phyloP scores from a whole-genome alignment of 768 basidiomycete genomes.

The Suillus paluster region DNA sequence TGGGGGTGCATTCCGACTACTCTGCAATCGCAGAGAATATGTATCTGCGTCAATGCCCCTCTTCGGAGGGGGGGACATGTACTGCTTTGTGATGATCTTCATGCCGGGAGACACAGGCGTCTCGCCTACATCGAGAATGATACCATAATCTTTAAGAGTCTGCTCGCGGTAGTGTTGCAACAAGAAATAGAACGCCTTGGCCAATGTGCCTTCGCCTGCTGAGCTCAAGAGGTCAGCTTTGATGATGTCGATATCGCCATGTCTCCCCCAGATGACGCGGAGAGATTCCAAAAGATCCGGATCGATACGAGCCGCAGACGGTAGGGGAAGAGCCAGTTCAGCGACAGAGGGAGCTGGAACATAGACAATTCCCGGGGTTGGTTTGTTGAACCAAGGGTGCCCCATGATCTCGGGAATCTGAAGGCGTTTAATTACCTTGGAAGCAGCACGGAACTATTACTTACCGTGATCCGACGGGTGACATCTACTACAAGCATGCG shows the following conservation, averaged over 20 bases:
- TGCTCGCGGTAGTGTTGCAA: conserved; percentile 77
- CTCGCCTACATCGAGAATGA: conserved; percentile 41
- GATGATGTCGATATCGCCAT: conserved; percentile 63
- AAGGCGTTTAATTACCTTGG: conserved; percentile 3
- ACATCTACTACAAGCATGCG: conserved; percentile 92
- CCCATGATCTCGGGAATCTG: conserved; percentile 86
- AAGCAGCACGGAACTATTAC: conserved; percentile 25
- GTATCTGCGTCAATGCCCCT: conserved; percentile 24
- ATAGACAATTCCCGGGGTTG: conserved; percentile 52
- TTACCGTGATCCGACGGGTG: conserved; percentile 75
- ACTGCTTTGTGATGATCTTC: conserved; percentile 45
- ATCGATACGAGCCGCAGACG: conserved; percentile 73
- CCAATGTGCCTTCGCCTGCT: conserved; percentile 69
- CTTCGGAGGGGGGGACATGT: conserved; percentile 44
- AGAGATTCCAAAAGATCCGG: conserved; percentile 77
- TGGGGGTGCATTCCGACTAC: conserved; percentile 29
- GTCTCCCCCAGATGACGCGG: conserved; percentile 82
- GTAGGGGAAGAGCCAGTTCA: conserved; percentile 70
- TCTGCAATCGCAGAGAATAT: conserved; percentile 21
- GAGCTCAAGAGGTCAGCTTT: conserved; percentile 71
- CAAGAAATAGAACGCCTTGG: conserved; percentile 90
- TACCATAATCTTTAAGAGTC: conserved; percentile 57
- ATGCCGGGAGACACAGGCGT: conserved; percentile 17
- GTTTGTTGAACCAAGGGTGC: conserved; percentile 81
- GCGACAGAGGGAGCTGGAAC: conserved; percentile 64